Evolutionary conservation across 1,139 yeast genomes (phyloP).

Genomic region (Hemisphaericaspora lyxosophila): DNA sequence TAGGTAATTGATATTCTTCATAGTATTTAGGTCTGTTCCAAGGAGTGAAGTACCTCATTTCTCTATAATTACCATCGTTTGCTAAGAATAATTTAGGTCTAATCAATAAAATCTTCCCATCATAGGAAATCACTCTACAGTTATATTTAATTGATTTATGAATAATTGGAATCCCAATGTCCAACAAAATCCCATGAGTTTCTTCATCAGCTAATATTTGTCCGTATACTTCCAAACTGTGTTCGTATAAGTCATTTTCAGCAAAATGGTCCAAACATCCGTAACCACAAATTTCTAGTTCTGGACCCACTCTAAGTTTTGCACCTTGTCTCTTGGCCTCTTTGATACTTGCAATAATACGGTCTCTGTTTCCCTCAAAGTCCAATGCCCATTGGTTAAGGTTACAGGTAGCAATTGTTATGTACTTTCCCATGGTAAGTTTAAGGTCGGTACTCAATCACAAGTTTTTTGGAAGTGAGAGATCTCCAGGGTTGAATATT

Average conservation of each 20-base stretch:
- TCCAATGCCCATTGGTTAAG: slow-evolving; percentile 99
- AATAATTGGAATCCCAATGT: slow-evolving; percentile 90
- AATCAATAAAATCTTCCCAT: slow-evolving; percentile 76
- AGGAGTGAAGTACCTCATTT: slow-evolving; percentile 94
- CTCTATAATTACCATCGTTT: slow-evolving; percentile 96
- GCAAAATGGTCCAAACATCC: slow-evolving; percentile 95
- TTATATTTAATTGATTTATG: slow-evolving; percentile 88
- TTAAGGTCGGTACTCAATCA: background rate
- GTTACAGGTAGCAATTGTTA: slow-evolving; percentile 63
- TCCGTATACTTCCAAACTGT: slow-evolving; percentile 92
- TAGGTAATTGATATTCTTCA: slow-evolving; percentile 73
- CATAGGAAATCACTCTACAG: slow-evolving; percentile 80
- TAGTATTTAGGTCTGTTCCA: slow-evolving; percentile 80
- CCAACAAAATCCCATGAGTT: slow-evolving; percentile 76
- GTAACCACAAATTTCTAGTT: slow-evolving; percentile 88
- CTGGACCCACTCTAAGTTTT: slow-evolving; percentile 90
- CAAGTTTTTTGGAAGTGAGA: background rate
- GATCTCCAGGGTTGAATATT: too few relatives aligned
- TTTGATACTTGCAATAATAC: slow-evolving; percentile 77
- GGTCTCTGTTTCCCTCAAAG: slow-evolving; percentile 92
- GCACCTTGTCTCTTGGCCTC: slow-evolving; percentile 79
- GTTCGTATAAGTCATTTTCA: slow-evolving; percentile 84
- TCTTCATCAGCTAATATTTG: slow-evolving; percentile 65
- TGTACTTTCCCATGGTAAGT: slow-evolving; percentile 49
- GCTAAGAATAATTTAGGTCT: slow-evolving; percentile 93